Evolutionary conservation across 306 rosid genomes (phyloP), one percentile per base, ranked within the genome.

Genomic region (Sicyos baderoa): DNA sequence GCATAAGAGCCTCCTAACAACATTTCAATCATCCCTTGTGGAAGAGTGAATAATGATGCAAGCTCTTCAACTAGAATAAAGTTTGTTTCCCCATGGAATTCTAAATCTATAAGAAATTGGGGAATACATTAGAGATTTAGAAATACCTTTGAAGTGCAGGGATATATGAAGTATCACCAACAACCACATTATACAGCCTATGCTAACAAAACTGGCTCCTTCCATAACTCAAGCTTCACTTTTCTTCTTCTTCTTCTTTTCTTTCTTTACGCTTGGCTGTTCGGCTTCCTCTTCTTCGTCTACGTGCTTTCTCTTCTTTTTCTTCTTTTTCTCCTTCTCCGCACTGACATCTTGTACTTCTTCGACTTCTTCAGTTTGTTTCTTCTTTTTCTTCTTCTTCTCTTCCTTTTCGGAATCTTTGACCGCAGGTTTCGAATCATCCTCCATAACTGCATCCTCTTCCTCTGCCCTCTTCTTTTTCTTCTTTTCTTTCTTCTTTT

Each of bases 341-440:
- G 72, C 75, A 10, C 32, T 47, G 0, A 55, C 82, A 4, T 71
- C 56, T 27, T 68, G 74, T 21, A 40, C 75, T 66, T 76, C 78
- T 2, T 35, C 86, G 72, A 71, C 79, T 78, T 76, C 87, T 27
- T 78, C 75, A 19, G 82, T 71, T 27, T 59, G 75, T 25, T 81
- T 82, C 75, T 80, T 83, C 77, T 79, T 87, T 25, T 81, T 86
- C 82, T 84, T 86, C 81, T 84, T 86, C 85, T 80, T 84, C 51
- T 82, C 82, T 50, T 78, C 83, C 73, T 78, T 82, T 53, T 17
- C 80, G 16, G 18, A 51, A 76, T 75, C 79, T 25, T 74, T 82
- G 1, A 7, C 70, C 15, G 80, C 84, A 32, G 72, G 52, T 40
- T 77, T 51, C 1, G 71, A 66, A 14, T 66, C 71, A 0, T 45